Evolutionary conservation across 805 yeast genomes (phyloP).

Genomic region (Starmerella asiatica): DNA sequence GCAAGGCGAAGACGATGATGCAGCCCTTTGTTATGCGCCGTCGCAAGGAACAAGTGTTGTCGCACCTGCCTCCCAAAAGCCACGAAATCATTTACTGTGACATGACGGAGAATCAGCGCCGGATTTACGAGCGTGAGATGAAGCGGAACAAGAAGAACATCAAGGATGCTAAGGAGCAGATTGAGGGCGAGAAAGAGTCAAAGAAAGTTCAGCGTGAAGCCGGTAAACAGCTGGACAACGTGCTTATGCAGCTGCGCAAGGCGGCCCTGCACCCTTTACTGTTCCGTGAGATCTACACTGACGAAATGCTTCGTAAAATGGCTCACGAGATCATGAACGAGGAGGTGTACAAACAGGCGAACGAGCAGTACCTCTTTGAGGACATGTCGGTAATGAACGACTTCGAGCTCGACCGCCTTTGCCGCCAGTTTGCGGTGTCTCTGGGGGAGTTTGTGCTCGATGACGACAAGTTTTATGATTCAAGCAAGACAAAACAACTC

Average conservation of each 20-base stretch:
- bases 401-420: slow-evolving; percentile 65
- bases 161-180: slow-evolving; percentile 22
- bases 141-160: slow-evolving; percentile 21
- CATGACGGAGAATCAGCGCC: slow-evolving; percentile 40
- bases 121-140: slow-evolving; percentile 51
- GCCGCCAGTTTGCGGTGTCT: slow-evolving; percentile 56
- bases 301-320: slow-evolving; percentile 49
- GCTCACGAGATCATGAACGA: slow-evolving; percentile 66
- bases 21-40: slow-evolving; percentile 91
- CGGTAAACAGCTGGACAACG: slow-evolving; percentile 42
- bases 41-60: slow-evolving; percentile 79
- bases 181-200: slow-evolving; percentile 20
- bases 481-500: slow-evolving; percentile 63
- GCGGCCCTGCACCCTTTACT: slow-evolving; percentile 87
- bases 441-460: slow-evolving; percentile 41
- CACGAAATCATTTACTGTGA: slow-evolving; percentile 55
- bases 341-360: slow-evolving; percentile 66
- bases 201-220: slow-evolving; percentile 26
- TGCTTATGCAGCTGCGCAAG: slow-evolving; percentile 78
- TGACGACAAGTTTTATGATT: slow-evolving; percentile 43
- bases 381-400: slow-evolving; percentile 95
- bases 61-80: slow-evolving; percentile 69
- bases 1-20: slow-evolving; percentile 95
- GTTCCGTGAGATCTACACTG: slow-evolving; percentile 53
- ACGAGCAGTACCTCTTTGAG: slow-evolving; percentile 62